Evolutionary conservation across 768 basidiomycete genomes (phyloP), one percentile per base, ranked within the genome.

Genomic region (Phylloporus rhodoxanthus): DNA sequence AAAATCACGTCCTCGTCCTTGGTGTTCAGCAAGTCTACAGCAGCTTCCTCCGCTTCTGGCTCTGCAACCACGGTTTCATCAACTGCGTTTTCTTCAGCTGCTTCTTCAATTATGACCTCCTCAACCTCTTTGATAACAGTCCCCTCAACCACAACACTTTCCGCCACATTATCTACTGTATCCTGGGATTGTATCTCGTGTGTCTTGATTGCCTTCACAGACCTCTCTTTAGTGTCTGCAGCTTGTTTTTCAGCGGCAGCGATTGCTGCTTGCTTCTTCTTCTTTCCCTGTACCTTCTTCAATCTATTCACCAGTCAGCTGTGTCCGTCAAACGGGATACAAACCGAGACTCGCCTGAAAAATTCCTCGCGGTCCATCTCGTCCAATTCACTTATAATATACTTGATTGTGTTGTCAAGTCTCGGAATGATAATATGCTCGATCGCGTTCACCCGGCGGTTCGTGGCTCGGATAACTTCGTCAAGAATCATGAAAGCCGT

Each of bases 401-500:
- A 99, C 62, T 90, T 91, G 75, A 99, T 91, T 13, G 96, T 98
- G 68, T 97, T 97, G 40, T 98, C 95, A 43, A 99, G 72, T 38
- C 87, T 80, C 15, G 96, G 96, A 50, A 99, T 97, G 59, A 99
- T 76, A 56, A 99, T 84, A 65, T 99, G 92, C 61, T 99, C 96
- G 56, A 99, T 95, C 3, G 96, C 96, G 63, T 99, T 99, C 34
- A 99, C 96, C 55, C 96, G 84, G 45, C 96, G 88, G 68, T 98
- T 99, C 32, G 96, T 98, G n/a, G 94, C 92, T 41, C 91, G 88
- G 62, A 99, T 99, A 52, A 98, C 96, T 70, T 98, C 96, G 69
- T 99, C 96, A 32, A 99, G 81, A 57, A 98, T 97, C 50, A 86
- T 95, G 73, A 99, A 99, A 5, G 96, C 96, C 0, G 96, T 98